Evolutionary conservation across 805 yeast genomes (phyloP).

Genomic region (Saccharomyces jurei): DNA sequence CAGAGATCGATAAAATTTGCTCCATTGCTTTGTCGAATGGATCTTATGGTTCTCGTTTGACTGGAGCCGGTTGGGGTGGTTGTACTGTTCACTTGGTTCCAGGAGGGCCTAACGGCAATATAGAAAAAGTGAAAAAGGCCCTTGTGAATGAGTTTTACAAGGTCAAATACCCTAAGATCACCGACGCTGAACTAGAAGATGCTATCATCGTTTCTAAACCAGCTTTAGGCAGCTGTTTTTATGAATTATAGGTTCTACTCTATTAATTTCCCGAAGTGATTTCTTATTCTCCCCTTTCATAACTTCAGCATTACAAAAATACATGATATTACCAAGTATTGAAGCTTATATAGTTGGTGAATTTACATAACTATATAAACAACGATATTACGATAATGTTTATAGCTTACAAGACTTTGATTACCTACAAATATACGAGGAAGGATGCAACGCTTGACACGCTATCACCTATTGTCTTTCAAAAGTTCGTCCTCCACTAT

Average conservation of each 20-base stretch:
- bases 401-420: not conserved
- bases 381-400: not conserved
- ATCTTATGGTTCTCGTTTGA: slow-evolving; percentile 60
- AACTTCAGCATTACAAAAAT: not conserved
- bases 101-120: slow-evolving; percentile 14
- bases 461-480: not conserved
- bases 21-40: slow-evolving; percentile 48
- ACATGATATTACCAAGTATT: not conserved
- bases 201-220: slow-evolving; percentile 52
- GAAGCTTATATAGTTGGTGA: not conserved
- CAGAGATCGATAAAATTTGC: slow-evolving; percentile 47
- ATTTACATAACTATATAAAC: not conserved
- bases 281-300: not conserved
- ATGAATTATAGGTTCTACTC: slow-evolving; percentile 11
- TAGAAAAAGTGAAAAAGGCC: slow-evolving; percentile 37
- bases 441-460: not conserved
- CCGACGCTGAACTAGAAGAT: slow-evolving; percentile 37
- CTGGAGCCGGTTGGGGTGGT: slow-evolving; percentile 80
- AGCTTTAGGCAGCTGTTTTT: slow-evolving; percentile 41
- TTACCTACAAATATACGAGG: not conserved
- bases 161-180: slow-evolving; percentile 39
- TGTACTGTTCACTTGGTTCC: slow-evolving; percentile 55
- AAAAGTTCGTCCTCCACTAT: too few relatives aligned
- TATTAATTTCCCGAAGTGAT: not conserved
- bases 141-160: slow-evolving; percentile 45